Evolutionary conservation across 139 green algal species (phyloP).

Genomic region (Choricystis sp.): DNA sequence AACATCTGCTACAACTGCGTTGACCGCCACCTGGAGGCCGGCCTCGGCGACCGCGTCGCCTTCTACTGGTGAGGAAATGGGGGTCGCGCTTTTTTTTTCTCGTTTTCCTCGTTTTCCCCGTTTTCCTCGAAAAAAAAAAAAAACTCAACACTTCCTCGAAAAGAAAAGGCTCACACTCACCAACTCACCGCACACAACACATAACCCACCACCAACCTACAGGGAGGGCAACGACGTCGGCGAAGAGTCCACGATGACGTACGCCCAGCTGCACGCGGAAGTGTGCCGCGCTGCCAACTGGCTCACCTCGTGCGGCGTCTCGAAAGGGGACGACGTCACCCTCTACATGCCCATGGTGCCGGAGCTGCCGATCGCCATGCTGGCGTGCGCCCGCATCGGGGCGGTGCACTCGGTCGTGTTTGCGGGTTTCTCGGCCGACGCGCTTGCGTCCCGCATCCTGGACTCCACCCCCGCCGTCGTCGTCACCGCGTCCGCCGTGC

Average conservation of each 20-base stretch:
- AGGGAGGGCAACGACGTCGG: conserved; percentile 56
- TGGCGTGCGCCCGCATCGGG: conserved; percentile 82
- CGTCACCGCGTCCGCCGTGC: conserved; percentile 39
- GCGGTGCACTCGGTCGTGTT: conserved; percentile 94
- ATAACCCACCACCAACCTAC: too few species aligned
- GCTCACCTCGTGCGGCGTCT: conserved; percentile 59
- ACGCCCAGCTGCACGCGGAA: conserved; percentile 32
- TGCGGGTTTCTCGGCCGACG: conserved; percentile 82
- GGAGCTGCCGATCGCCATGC: conserved; percentile 77
- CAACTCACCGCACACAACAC: too few species aligned
- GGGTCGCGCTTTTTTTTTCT: too few species aligned
- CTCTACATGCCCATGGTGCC: conserved; percentile 96
- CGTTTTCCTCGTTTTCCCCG: too few species aligned
- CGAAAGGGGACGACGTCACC: conserved; percentile 69
- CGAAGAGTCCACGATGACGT: conserved; percentile 27
- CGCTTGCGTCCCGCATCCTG: conserved; percentile 51
- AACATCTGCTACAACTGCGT: conserved; percentile 56
- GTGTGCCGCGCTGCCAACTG: conserved; percentile 63
- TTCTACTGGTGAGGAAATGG: too few species aligned
- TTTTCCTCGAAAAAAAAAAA: too few species aligned
- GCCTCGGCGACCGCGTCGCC: conserved; percentile 29
- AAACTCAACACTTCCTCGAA: too few species aligned
- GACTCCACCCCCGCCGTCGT: conserved; percentile 34
- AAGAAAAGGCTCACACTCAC: too few species aligned
- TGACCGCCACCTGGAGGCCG: conserved; percentile 46